Conservation (phyloP, 202 grass and related monocot genomes). For the Cymbopogon flexuosus region DNA sequence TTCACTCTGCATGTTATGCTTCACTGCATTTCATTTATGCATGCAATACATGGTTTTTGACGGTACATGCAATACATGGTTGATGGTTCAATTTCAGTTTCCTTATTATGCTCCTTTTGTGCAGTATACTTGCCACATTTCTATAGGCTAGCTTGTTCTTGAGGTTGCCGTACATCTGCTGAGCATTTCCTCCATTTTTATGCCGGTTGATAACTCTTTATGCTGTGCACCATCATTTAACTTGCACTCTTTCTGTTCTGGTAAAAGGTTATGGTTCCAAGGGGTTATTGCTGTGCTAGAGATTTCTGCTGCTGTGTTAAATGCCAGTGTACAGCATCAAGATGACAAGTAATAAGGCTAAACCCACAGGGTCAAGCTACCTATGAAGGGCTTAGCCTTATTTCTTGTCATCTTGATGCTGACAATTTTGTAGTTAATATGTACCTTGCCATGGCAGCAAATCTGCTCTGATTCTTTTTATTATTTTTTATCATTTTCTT, state of each 20-base stretch:
- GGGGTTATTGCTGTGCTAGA: background rate
- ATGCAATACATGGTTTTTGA: background rate
- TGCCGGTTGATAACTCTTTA: background rate
- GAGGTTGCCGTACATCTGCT: background rate
- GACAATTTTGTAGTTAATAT: background rate
- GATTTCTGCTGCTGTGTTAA: background rate
- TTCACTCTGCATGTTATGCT: background rate
- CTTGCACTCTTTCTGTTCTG: background rate
- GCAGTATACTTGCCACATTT: background rate
- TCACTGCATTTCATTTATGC: background rate
- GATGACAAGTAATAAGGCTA: background rate
- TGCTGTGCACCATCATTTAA: background rate
- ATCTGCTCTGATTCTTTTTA: background rate
- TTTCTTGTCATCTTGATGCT: background rate
- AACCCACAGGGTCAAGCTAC: no score
- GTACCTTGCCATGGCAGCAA: background rate
- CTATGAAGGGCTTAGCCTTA: background rate
- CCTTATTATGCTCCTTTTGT: background rate
- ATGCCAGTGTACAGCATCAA: no score
- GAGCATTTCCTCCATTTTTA: conserved; percentile 1
- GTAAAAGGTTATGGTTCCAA: background rate
- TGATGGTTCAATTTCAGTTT: background rate
- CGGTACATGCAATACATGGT: background rate
- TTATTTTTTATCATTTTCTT: background rate
- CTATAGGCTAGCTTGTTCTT: conserved; percentile 3